Percentiles rank a stretch among this genome's conserved stretches.
These are phyloP conservation scores for Phaseolus coccineus DNA, from an alignment of 331 rosid genomes.

Conservation along the genomic window DNA sequence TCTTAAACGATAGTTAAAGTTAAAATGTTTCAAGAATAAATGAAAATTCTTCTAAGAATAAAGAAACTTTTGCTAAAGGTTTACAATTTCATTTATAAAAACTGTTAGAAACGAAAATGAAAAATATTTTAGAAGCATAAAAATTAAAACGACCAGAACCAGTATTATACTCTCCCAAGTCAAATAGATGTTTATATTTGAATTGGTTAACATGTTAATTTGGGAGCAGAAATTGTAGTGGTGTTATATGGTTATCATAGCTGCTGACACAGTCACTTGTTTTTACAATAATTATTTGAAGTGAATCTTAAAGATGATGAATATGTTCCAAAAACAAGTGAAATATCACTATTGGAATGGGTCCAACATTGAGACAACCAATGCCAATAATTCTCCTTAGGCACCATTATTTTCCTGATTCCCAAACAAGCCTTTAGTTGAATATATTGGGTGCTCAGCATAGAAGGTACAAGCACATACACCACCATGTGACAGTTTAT, in stretches of 20 bases:
- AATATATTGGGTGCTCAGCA: slow-evolving; percentile 8
- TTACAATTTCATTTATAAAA: neutral
- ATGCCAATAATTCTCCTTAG: neutral
- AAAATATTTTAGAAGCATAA: neutral
- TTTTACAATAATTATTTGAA: neutral
- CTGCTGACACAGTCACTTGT: neutral
- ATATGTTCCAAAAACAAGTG: slow-evolving; percentile 13
- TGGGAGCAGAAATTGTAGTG: neutral
- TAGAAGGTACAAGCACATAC: neutral
- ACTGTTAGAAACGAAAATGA: neutral
- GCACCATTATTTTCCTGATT: slow-evolving; percentile 10
- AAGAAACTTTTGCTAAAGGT: neutral
- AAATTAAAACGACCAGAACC: neutral
- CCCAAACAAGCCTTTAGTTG: neutral
- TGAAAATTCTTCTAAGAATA: neutral
- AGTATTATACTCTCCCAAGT: neutral
- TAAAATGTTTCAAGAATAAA: neutral
- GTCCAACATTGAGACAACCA: slow-evolving; percentile 2
- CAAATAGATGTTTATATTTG: neutral
- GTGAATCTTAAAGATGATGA: neutral
- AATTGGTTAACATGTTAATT: neutral
- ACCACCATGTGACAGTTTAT: slow-evolving; percentile 1
- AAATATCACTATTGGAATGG: neutral
- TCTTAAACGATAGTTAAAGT: neutral
- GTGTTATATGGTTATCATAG: no score